Conservation (phyloP, 2,329 filamentous ascomycete species). For the Colletotrichum spinosum region DNA sequence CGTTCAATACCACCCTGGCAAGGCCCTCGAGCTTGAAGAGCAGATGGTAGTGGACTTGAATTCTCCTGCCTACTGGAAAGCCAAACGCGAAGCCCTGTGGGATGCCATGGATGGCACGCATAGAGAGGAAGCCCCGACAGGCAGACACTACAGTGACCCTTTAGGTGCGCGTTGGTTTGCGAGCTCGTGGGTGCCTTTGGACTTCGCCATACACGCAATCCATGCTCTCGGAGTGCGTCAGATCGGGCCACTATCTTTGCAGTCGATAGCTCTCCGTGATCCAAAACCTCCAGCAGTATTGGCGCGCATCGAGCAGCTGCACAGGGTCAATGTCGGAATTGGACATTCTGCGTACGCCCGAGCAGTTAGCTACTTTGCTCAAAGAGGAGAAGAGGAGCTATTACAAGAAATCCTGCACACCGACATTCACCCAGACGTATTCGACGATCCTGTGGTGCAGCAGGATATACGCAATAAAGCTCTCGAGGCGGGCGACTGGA, state of each 20-base stretch:
- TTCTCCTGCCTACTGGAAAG: conserved; percentile 17
- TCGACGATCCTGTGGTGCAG: conserved; percentile 58
- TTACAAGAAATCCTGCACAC: conserved; percentile 58
- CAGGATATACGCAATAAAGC: conserved; percentile 51
- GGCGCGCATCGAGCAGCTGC: conserved; percentile 70
- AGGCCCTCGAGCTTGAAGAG: conserved; percentile 53
- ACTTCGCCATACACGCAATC: conserved; percentile 77
- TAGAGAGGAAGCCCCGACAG: conserved; percentile 51
- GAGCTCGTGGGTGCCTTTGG: conserved; percentile 74
- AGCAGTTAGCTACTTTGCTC: conserved; percentile 73
- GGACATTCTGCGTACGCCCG: conserved; percentile 73
- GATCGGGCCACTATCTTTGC: conserved; percentile 81
- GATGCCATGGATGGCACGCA: conserved; percentile 52
- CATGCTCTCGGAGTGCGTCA: conserved; percentile 76
- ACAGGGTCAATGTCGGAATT: conserved; percentile 71
- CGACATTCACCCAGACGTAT: conserved; percentile 67
- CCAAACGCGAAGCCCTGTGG: conserved; percentile 40
- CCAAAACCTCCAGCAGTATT: conserved; percentile 66
- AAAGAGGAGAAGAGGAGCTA: conserved; percentile 63
- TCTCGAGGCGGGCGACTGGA: conserved; percentile 53
- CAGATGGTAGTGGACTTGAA: conserved; percentile 38
- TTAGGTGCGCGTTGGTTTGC: conserved; percentile 87
- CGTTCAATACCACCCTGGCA: conserved; percentile 56
- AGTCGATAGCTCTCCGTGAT: conserved; percentile 79
- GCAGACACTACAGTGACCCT: conserved; percentile 70